These are phyloP conservation scores for Pochonia chlamydosporia DNA, from an alignment of 2,329 filamentous ascomycete species.

Conservation along the genomic window DNA sequence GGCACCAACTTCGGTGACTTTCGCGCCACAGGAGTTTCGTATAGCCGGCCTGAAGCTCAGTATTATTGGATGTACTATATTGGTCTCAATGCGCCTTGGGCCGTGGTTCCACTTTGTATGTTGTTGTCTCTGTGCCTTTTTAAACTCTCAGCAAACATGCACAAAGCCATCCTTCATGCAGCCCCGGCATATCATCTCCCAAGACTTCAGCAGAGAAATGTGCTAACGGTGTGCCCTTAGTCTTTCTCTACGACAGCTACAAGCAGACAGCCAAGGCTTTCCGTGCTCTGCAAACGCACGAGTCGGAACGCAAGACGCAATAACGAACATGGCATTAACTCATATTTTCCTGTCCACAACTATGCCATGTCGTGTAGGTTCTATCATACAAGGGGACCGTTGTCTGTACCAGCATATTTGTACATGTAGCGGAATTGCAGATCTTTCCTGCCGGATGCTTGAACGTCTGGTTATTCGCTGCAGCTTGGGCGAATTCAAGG, in stretches of 20 bases:
- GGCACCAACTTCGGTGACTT: constrained; percentile 48
- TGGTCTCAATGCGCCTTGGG: constrained; percentile 57
- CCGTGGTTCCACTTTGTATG: constrained; percentile 48
- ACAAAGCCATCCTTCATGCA: background rate
- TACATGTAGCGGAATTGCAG: too few species aligned
- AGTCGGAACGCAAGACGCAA: constrained; percentile 14
- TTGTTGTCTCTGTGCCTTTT: constrained; percentile 12
- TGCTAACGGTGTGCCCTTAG: constrained; percentile 11
- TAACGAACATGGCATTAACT: too few species aligned
- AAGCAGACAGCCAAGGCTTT: constrained; percentile 21
- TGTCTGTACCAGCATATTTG: too few species aligned
- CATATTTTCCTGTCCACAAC: too few species aligned
- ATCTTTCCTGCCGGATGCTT: too few species aligned
- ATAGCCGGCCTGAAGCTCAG: constrained; percentile 52
- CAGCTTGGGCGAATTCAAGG: too few species aligned
- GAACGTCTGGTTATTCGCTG: too few species aligned
- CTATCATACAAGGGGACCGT: too few species aligned
- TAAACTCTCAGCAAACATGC: background rate
- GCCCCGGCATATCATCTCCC: background rate
- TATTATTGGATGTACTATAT: constrained; percentile 62
- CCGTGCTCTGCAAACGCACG: constrained; percentile 15
- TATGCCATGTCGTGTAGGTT: too few species aligned
- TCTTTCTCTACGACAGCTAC: constrained; percentile 27
- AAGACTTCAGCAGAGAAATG: background rate
- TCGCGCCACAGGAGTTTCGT: constrained; percentile 36